Percentiles rank a stretch among this genome's conserved stretches.
Evolutionary conservation across 225 moss, liverwort and hornwort species (phyloP).

Genomic region (Anthoceros angustus): DNA sequence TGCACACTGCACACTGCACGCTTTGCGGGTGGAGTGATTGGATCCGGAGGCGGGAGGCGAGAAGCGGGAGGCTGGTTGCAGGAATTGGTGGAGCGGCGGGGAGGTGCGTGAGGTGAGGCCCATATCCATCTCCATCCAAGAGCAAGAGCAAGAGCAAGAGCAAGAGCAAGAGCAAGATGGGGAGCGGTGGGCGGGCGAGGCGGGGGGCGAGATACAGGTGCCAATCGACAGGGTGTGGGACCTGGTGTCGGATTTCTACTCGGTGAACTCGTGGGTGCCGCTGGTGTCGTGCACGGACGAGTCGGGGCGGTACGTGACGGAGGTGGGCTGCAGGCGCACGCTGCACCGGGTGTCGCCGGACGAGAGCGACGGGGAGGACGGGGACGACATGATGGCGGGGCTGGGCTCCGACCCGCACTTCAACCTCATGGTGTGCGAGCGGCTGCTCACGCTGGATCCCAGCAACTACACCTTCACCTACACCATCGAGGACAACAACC

Average conservation of each 20-base stretch:
- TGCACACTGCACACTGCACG: too few relatives aligned
- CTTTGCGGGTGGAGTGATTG: too few relatives aligned
- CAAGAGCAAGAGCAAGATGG: background rate
- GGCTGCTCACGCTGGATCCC: background rate
- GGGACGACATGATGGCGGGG: background rate
- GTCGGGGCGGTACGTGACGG: background rate
- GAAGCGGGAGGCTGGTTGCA: too few relatives aligned
- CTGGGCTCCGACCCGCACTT: background rate
- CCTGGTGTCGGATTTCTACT: background rate
- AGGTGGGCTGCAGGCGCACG: slow-evolving; percentile 1
- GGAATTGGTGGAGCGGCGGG: too few relatives aligned
- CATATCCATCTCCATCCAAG: too few relatives aligned
- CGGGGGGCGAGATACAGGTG: background rate
- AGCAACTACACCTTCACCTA: slow-evolving; percentile 3
- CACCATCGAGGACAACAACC: slow-evolving; percentile 1
- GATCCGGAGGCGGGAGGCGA: too few relatives aligned
- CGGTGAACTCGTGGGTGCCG: slow-evolving; percentile 1
- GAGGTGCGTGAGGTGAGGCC: too few relatives aligned
- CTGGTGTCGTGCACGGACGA: background rate
- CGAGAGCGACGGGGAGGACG: background rate
- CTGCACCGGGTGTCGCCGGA: background rate
- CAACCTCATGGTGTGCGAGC: slow-evolving; percentile 1
- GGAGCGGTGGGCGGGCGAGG: background rate
- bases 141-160: too few relatives aligned
- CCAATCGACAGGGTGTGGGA: background rate